These are phyloP conservation scores for Taxillus chinensis DNA, from an alignment of 164 flowering plant genomes.

Conservation along the genomic window DNA sequence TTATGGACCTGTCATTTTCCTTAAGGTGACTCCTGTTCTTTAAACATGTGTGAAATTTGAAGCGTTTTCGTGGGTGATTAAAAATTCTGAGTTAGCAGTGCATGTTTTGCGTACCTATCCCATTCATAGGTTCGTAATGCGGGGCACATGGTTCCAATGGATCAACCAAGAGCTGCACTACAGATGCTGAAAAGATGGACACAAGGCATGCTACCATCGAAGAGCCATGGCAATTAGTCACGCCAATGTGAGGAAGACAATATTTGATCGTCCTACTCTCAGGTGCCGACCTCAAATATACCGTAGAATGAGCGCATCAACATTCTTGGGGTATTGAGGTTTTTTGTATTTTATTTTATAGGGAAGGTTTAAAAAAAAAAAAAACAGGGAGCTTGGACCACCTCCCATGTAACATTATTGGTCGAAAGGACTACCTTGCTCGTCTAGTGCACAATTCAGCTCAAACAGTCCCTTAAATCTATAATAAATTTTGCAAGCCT, in stretches of 20 bases:
- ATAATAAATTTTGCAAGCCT: no score
- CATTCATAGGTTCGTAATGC: conserved; percentile 18
- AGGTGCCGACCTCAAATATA: no score
- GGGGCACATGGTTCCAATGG: conserved; percentile 32
- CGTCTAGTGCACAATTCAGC: no score
- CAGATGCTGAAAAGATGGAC: conserved; percentile 26
- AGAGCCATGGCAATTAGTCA: conserved; percentile 7
- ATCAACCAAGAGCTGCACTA: conserved; percentile 22
- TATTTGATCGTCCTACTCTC: no score
- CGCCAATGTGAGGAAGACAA: not conserved
- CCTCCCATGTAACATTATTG: no score
- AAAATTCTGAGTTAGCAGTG: not conserved
- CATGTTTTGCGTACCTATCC: not conserved
- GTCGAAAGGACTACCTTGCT: no score
- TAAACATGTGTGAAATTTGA: not conserved
- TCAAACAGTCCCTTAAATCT: no score
- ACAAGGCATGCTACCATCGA: conserved; percentile 6
- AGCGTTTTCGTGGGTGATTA: not conserved
- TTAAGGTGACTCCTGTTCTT: not conserved
- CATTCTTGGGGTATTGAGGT: no score
- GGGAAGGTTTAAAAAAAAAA: no score
- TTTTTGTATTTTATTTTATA: no score
- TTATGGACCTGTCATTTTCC: conserved; percentile 1
- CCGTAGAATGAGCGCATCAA: no score
- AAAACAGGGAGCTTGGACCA: no score